These are phyloP conservation scores for Rhytidiadelphus loreus DNA, from an alignment of 225 moss, liverwort and hornwort genomes.

Conservation along the genomic window DNA sequence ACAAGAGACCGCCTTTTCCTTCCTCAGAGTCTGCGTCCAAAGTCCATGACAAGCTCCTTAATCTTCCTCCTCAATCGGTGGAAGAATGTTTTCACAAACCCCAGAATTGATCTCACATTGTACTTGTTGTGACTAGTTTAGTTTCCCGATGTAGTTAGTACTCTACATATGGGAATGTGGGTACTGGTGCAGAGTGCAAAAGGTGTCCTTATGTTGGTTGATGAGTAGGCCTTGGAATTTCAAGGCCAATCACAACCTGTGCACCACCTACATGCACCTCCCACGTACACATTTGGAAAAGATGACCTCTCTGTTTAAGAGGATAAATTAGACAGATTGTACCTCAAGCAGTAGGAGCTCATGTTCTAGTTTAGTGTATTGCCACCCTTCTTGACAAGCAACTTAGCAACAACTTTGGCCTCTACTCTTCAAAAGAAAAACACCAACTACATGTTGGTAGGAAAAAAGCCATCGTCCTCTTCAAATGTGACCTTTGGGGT, in stretches of 20 bases:
- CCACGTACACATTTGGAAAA: accelerated
- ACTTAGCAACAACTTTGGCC: neutral
- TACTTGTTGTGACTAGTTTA: neutral
- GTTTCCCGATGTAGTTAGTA: too few relatives aligned
- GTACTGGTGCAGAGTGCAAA: accelerated
- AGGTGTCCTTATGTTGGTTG: accelerated
- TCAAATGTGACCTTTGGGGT: neutral
- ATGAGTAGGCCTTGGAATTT: neutral
- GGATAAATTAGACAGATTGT: neutral
- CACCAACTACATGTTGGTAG: accelerated
- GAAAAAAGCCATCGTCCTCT: accelerated
- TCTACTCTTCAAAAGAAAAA: neutral
- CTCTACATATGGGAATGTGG: accelerated
- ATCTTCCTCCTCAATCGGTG: neutral
- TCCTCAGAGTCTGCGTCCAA: neutral
- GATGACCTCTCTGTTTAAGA: neutral
- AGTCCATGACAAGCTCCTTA: neutral
- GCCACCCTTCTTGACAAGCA: neutral
- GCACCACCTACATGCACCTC: accelerated
- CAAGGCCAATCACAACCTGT: accelerated
- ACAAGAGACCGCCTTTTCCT: neutral
- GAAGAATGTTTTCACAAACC: neutral
- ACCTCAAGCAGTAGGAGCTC: accelerated
- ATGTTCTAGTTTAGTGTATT: too few relatives aligned
- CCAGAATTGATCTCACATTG: neutral